A percentile compares a stretch with the other conserved stretches of the same genome.
These are phyloP conservation scores for Podospora anserina DNA, from an alignment of 495 filamentous ascomycete species.

Conservation along the genomic window DNA sequence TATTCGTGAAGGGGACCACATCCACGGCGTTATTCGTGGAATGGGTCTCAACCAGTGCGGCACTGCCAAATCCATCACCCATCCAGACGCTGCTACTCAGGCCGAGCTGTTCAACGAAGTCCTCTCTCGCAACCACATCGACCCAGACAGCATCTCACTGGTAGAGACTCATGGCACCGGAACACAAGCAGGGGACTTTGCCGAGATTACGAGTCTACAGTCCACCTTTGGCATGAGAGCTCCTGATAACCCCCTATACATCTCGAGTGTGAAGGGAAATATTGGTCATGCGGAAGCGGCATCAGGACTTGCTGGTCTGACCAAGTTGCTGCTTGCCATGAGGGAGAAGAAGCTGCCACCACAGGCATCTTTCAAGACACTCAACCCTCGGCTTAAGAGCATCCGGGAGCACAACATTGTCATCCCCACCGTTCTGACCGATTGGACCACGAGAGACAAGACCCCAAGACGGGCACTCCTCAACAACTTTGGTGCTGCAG, in stretches of 20 bases:
- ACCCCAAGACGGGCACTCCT: neutral
- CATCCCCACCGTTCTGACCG: neutral
- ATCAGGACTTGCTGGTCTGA: neutral
- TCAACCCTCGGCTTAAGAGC: neutral
- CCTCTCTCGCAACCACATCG: constrained; percentile 45
- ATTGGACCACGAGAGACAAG: neutral
- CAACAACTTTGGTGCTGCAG: constrained; percentile 5
- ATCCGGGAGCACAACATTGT: neutral
- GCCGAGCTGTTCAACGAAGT: constrained; percentile 46
- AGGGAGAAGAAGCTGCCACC: neutral
- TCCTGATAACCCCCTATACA: neutral
- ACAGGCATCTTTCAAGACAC: neutral
- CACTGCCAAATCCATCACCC: constrained; percentile 46
- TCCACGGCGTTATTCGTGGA: constrained; percentile 56
- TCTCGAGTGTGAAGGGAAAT: neutral
- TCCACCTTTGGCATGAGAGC: constrained; percentile 23
- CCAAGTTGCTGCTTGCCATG: neutral
- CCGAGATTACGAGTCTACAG: constrained; percentile 33
- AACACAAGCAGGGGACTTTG: constrained; percentile 21
- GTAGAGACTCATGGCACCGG: constrained; percentile 44
- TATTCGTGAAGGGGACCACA: constrained; percentile 45
- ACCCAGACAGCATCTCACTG: constrained; percentile 41
- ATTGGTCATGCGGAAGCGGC: constrained; percentile 2
- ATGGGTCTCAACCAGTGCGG: constrained; percentile 55
- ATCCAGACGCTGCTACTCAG: constrained; percentile 50